Conservation (phyloP, 2,329 filamentous ascomycete genomes). For the Helotiales sp. region DNA sequence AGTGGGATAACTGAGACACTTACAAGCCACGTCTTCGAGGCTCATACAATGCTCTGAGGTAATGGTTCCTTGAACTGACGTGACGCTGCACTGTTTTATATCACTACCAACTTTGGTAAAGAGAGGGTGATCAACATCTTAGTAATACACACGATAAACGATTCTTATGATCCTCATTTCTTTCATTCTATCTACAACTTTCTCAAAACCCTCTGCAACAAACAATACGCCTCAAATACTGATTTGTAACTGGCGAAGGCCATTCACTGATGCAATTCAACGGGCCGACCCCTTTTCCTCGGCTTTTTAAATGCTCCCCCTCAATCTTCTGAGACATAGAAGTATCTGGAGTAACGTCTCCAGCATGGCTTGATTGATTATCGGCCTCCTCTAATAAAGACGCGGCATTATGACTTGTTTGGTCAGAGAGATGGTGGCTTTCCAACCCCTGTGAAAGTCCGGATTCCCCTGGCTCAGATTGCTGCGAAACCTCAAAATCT, state of each 20-base stretch:
- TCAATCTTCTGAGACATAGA: not conserved
- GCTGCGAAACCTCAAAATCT: no score
- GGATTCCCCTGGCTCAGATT: no score
- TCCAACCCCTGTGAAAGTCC: no score
- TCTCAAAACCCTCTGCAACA: conserved; percentile 18
- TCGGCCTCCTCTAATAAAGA: not conserved
- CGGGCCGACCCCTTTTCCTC: conserved; percentile 18
- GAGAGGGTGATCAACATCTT: no score
- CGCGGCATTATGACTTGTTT: not conserved
- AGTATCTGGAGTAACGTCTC: not conserved
- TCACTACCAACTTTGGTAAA: no score
- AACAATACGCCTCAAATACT: conserved; percentile 23
- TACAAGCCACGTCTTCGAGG: no score
- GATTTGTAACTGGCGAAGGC: conserved; percentile 17
- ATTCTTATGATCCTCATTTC: no score
- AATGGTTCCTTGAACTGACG: no score
- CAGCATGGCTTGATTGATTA: not conserved
- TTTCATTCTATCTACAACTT: conserved; percentile 16
- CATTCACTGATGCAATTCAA: conserved; percentile 21
- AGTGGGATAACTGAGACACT: no score
- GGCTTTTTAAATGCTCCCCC: not conserved
- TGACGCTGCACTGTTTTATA: no score
- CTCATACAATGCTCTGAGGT: no score
- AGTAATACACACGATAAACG: no score
- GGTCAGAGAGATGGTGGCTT: not conserved